Evolutionary conservation across 176 grass and related monocot genomes (phyloP), one percentile per base, ranked within the genome.

Genomic region (Pontederia paniculata): DNA sequence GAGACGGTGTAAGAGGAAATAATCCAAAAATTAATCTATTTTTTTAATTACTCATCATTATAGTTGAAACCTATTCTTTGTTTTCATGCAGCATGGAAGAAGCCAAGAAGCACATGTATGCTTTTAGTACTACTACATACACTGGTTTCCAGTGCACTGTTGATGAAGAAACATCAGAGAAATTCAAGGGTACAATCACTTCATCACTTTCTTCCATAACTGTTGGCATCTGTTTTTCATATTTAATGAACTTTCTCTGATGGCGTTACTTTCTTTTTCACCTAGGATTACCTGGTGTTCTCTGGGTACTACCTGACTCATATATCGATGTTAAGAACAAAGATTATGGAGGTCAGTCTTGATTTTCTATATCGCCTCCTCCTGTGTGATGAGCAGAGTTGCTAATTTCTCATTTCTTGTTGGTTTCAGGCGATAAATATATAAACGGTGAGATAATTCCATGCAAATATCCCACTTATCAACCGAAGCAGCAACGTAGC

Each of bases 261-360:
- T 62, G n/a, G 22, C 22, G 14, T 56, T 12, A 37, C 31, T 67
- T 25, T 66, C 48, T 28, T 67, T 31, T 68, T 54, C 54, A 8
- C 18, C 25, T 73, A 88, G 88, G 88, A 59, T 66, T 94, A 58
- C 83, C 88, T 13, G 88, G 88, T 50, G 88, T 94, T 45, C 63
- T 94, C 21, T 94, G 88, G 88, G 88, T 94, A 53, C 76, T 94
- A 17, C 88, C 88, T 66, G 88, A 94, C 84, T 94, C 88, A 57
- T 94, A 94, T 71, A 88, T 94, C 1, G 88, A 94, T 79, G 88
- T 94, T 14, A 94, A 94, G 50, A 94, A 94, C 63, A 88, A 94
- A 69, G 88, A 94, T 61, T 94, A 94, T 3, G 88, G 88, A 74
- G 88, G 88, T 94, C 55, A 63, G 84, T 50, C 42, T 14, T 20